Conservation (phyloP, 352 stramenopile species). For the Sclerospora graminicola region DNA sequence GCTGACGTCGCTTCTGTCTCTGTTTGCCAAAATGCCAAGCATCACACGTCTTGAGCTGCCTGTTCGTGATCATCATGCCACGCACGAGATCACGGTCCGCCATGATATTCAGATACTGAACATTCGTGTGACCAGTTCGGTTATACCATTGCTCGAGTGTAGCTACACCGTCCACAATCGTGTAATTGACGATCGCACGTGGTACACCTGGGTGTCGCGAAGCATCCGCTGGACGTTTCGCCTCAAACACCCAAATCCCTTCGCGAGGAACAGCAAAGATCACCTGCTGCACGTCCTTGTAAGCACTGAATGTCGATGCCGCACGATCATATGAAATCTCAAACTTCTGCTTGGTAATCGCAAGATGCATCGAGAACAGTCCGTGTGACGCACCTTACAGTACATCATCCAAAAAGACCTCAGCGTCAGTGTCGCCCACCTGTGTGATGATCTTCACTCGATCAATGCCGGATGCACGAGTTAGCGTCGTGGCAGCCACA, state of each 20-base stretch:
- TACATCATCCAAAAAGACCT: neutral
- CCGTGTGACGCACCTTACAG: constrained; percentile 1
- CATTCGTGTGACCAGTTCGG: neutral
- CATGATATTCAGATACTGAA: constrained; percentile 3
- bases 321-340: neutral
- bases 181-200: neutral
- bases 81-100: neutral
- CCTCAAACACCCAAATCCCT: constrained; percentile 1
- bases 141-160: neutral
- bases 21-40: constrained; percentile 4
- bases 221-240: neutral
- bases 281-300: neutral
- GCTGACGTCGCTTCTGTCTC: neutral
- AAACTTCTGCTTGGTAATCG: constrained; percentile 1
- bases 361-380: neutral
- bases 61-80: neutral
- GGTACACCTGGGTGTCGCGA: too few species aligned
- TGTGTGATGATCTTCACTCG: neutral
- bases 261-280: neutral
- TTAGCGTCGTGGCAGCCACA: neutral
- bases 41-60: neutral
- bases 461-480: neutral
- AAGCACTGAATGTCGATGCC: neutral
- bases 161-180: neutral
- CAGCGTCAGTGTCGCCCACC: neutral